A percentile compares a stretch with the other conserved stretches of the same genome.
These are phyloP conservation scores for Glycine soja DNA, from an alignment of 306 rosid species.

Conservation along the genomic window DNA sequence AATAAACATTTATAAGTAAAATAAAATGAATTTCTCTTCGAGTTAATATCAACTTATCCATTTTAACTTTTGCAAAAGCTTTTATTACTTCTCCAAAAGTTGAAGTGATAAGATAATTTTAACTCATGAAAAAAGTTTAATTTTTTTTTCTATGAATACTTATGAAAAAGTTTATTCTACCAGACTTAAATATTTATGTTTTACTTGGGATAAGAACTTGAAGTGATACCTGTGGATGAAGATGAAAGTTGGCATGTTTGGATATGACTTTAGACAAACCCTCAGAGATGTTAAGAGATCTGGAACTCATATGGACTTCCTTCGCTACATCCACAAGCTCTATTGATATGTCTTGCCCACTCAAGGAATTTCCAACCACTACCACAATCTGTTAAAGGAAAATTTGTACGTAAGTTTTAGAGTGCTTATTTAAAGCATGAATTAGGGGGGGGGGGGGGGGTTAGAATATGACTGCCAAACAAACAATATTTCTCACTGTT, in stretches of 20 bases:
- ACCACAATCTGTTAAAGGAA: constrained; percentile 67
- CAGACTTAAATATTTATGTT: background rate
- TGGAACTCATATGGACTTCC: constrained; percentile 76
- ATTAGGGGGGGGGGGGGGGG: background rate
- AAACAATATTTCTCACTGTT: background rate
- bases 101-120: too few relatives aligned
- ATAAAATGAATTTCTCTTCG: background rate
- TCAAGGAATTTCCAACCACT: constrained; percentile 82
- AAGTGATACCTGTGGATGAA: constrained; percentile 72
- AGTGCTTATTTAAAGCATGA: background rate
- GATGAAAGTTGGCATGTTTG: constrained; percentile 71
- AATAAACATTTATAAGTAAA: background rate
- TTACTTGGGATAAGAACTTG: background rate
- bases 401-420: background rate
- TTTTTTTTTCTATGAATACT: too few relatives aligned
- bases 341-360: constrained; percentile 91
- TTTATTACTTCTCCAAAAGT: too few relatives aligned
- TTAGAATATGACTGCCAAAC: constrained; percentile 32
- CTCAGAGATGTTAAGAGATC: constrained; percentile 63
- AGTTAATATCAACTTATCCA: background rate
- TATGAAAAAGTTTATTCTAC: background rate
- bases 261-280: constrained; percentile 85
- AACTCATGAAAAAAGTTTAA: too few relatives aligned
- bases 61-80: too few relatives aligned
- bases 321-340: constrained; percentile 81